Conservation (phyloP, 352 stramenopile genomes). For the Phytophthora foliorum region DNA sequence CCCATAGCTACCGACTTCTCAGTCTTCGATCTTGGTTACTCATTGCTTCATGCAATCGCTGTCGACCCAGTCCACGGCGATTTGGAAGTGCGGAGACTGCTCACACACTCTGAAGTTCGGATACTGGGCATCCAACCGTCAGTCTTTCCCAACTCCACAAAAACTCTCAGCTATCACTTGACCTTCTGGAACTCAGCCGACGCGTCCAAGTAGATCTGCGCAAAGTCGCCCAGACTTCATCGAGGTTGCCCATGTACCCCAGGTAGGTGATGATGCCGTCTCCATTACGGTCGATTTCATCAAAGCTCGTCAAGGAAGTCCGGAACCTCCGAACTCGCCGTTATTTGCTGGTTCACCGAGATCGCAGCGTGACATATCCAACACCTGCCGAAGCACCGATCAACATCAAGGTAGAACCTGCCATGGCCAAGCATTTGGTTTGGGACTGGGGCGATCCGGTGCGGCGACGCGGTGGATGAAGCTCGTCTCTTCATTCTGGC, state of each 20-base stretch:
- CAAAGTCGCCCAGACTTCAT: slow-evolving; percentile 36
- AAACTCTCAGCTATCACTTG: not conserved
- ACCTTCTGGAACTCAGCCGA: slow-evolving; percentile 69
- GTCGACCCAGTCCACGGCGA: slow-evolving; percentile 56
- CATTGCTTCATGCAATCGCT: slow-evolving; percentile 55
- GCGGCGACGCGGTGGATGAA: slow-evolving; percentile 67
- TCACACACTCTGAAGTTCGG: too few species aligned
- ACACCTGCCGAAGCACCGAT: slow-evolving; percentile 51
- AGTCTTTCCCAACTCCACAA: not conserved
- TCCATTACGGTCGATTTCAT: slow-evolving; percentile 44
- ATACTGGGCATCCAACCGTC: slow-evolving; percentile 4
- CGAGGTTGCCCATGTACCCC: slow-evolving; percentile 51
- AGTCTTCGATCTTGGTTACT: not conserved
- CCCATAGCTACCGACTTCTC: slow-evolving; percentile 9
- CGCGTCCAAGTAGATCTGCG: slow-evolving; percentile 68
- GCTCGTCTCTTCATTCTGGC: slow-evolving; percentile 64
- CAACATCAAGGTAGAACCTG: slow-evolving; percentile 48
- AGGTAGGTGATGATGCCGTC: slow-evolving; percentile 45
- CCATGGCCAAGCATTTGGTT: slow-evolving; percentile 56
- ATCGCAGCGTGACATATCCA: slow-evolving; percentile 49
- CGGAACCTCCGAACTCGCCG: slow-evolving; percentile 25
- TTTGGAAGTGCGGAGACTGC: slow-evolving; percentile 50
- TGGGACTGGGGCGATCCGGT: slow-evolving; percentile 47
- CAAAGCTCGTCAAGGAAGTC: slow-evolving; percentile 49
- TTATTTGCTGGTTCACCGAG: slow-evolving; percentile 25